phyloP scores from a whole-genome alignment of 768 basidiomycete species.

The Mycena maculata region DNA sequence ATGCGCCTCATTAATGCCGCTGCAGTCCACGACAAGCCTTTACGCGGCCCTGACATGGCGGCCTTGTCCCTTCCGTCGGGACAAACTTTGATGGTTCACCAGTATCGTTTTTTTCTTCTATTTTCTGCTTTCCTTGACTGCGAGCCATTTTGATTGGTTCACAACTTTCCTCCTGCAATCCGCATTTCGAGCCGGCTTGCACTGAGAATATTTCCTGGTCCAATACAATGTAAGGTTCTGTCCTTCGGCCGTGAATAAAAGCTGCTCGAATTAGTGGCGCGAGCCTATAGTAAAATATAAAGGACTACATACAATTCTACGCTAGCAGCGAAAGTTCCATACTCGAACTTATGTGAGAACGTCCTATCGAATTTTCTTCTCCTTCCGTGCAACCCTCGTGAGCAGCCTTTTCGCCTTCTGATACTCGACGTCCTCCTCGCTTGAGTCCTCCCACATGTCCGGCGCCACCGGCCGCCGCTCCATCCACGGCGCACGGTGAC shows the following conservation, averaged over 20 bases:
- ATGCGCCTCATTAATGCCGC: too few species aligned
- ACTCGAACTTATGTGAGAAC: too few species aligned
- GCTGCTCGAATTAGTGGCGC: conserved; percentile 7
- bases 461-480: conserved; percentile 3
- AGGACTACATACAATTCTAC: conserved; percentile 10
- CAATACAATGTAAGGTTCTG: too few species aligned
- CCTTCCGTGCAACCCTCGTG: conserved; percentile 54
- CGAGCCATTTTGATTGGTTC: too few species aligned
- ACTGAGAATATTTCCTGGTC: too few species aligned
- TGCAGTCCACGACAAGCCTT: too few species aligned
- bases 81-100: too few species aligned
- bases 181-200: background rate
- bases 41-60: too few species aligned
- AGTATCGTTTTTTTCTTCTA: too few species aligned
- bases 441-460: conserved; percentile 80
- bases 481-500: conserved; percentile 36
- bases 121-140: too few species aligned
- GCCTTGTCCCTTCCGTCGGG: too few species aligned
- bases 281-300: background rate
- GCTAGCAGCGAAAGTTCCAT: background rate
- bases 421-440: conserved; percentile 81
- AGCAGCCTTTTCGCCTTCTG: conserved; percentile 65
- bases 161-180: too few species aligned
- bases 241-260: background rate
- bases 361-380: conserved; percentile 20